Conservation (phyloP, 169 alveolate species). For the Plasmodium inui region DNA sequence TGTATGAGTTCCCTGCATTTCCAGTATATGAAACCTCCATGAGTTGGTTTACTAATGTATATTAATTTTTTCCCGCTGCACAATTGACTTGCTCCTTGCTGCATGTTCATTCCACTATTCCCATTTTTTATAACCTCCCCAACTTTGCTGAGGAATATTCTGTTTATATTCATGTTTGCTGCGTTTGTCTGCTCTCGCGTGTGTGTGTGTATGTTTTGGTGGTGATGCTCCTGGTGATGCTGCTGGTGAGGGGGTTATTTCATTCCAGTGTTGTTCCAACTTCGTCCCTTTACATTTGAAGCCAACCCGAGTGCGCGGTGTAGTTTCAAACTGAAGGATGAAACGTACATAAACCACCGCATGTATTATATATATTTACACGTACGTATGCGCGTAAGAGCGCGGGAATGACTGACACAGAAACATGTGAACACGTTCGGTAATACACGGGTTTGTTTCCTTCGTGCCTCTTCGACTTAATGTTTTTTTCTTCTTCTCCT, state of each 20-base stretch:
- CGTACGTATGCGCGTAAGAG: not conserved
- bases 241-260: not conserved
- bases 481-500: not conserved
- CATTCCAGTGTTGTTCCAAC: not conserved
- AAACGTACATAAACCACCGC: not conserved
- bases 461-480: not conserved
- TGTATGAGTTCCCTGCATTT: constrained; percentile 71
- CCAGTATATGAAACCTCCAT: constrained; percentile 86
- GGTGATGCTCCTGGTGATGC: not conserved
- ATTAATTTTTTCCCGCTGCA: constrained; percentile 32
- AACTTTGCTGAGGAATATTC: constrained; percentile 19
- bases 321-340: not conserved
- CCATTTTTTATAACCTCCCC: constrained; percentile 22
- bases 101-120: constrained; percentile 24
- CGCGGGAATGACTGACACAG: not conserved
- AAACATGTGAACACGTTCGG: not conserved
- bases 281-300: not conserved
- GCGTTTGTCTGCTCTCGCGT: not conserved
- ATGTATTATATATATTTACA: not conserved
- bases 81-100: not conserved
- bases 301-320: not conserved
- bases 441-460: not conserved
- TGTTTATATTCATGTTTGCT: constrained; percentile 21
- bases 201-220: not conserved
- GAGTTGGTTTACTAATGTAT: constrained; percentile 78